These are phyloP conservation scores for Ophiostoma novo-ulmi DNA, from an alignment of 2,329 filamentous ascomycete genomes.

Conservation along the genomic window DNA sequence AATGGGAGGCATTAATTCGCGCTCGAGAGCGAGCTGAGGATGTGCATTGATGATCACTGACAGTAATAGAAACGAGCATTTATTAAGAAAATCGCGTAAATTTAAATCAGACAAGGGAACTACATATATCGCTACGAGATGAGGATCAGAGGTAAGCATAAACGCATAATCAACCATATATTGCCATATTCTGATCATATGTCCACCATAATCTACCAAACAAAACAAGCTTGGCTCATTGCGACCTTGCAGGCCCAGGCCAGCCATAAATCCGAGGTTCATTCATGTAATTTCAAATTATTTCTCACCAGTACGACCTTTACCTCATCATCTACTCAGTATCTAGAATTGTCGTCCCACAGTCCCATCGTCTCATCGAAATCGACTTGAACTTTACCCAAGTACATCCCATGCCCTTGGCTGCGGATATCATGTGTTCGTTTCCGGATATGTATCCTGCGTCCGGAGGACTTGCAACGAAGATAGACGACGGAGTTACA, in stretches of 20 bases:
- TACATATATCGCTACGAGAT: background rate
- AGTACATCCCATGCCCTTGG: background rate
- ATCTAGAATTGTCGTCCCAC: too few species aligned
- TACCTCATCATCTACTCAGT: background rate
- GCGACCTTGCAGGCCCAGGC: background rate
- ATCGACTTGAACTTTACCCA: background rate
- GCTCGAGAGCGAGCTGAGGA: background rate
- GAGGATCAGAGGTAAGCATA: conserved; percentile 10
- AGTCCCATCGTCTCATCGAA: background rate
- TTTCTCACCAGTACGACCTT: too few species aligned
- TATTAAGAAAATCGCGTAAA: background rate
- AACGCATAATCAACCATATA: background rate
- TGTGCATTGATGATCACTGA: background rate
- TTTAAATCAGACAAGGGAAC: background rate
- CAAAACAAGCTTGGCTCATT: background rate
- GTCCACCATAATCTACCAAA: background rate
- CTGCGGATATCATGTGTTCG: background rate
- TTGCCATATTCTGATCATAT: background rate
- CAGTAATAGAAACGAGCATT: background rate
- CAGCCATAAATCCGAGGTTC: background rate
- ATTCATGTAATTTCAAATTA: background rate
- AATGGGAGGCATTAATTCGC: background rate
- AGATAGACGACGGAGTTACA: conserved; percentile 2
- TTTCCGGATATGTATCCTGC: background rate
- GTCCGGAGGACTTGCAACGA: background rate